phyloP scores from a whole-genome alignment of 2,329 filamentous ascomycete genomes.

The Monosporascus cannonballus region DNA sequence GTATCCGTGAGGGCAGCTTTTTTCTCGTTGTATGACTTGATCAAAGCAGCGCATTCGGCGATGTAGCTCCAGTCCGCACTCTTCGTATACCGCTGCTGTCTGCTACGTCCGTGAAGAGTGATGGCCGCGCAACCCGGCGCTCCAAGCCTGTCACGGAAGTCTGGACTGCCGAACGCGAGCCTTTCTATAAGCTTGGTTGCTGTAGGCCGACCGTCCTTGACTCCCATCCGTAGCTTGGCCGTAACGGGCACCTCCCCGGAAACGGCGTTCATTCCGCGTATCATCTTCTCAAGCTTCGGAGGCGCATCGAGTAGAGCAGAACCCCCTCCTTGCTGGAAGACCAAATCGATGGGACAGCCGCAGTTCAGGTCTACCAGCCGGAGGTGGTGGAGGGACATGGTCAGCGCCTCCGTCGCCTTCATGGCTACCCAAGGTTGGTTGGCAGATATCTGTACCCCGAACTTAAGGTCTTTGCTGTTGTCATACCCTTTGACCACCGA shows the following conservation, averaged over 20 bases:
- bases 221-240: conserved; percentile 90
- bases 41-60: conserved; percentile 76
- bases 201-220: conserved; percentile 70
- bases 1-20: conserved; percentile 68
- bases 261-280: conserved; percentile 92
- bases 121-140: conserved; percentile 88
- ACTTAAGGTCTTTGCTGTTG: conserved; percentile 75
- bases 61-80: conserved; percentile 96
- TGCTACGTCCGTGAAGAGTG: conserved; percentile 86
- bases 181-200: conserved; percentile 78
- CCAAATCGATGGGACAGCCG: conserved; percentile 92
- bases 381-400: conserved; percentile 70
- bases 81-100: conserved; percentile 90
- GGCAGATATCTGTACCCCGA: conserved; percentile 87
- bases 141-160: conserved; percentile 63
- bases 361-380: conserved; percentile 94
- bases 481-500: conserved; percentile 70
- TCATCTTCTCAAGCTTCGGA: conserved; percentile 86
- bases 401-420: conserved; percentile 80
- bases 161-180: conserved; percentile 71
- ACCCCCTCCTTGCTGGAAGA: conserved; percentile 81
- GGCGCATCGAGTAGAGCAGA: conserved; percentile 86
- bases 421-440: conserved; percentile 88
- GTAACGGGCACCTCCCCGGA: conserved; percentile 88
- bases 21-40: conserved; percentile 71